Base-by-base conservation (phyloP, 371 early-diverging fungal genomes). In the Coemansia sp. region DNA sequence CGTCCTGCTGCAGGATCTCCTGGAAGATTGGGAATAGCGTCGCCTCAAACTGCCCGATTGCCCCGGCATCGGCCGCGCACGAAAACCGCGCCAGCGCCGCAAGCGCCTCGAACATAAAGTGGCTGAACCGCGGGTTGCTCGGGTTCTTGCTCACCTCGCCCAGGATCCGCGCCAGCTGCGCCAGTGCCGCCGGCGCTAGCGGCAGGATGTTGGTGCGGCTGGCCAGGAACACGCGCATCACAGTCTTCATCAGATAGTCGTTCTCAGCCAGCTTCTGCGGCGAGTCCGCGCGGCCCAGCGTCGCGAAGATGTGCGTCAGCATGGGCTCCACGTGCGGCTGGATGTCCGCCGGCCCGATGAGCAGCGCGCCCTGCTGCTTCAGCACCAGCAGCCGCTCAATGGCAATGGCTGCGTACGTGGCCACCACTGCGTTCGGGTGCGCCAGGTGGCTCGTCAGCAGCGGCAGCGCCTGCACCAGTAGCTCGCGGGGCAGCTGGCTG, bases 51-150 rank as follows among this genome's bases (percentile, higher is more conserved):
- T 88, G 84, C 39, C 64, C 78, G 8, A 95, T 83, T 0, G 89
- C 84, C 7, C 72, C 80, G 0, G 86, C 85, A 12, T 91, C 82
- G 10, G 75, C 69, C 5, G 66, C 56, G n/a, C 66, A 75, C 48
- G 79, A 60, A 47, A 74, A 88, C 81, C 91, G 82, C 63, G 96
- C 88, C 70, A 97, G 72, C 6, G 92, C 88, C 16, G 91, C 93
- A 54, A 99, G 84, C 16, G 93, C 84, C 77, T 99, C 99, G 77
- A 97, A 99, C 32, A 91, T 78, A 77, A 87, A 97, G 77, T 99
- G 98, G 77, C 92, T 96, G 89, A 97, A 99, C 53, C 87, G 87
- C 4, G 99, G 98, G 79, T 99, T 97, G 78, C 91, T 90, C 11
- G 99, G 99, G 71, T 99, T 99, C 61, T 83, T 83, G 78, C 90